Conservation (phyloP, 2,329 filamentous ascomycete genomes). For the Exophiala alcalophila region DNA sequence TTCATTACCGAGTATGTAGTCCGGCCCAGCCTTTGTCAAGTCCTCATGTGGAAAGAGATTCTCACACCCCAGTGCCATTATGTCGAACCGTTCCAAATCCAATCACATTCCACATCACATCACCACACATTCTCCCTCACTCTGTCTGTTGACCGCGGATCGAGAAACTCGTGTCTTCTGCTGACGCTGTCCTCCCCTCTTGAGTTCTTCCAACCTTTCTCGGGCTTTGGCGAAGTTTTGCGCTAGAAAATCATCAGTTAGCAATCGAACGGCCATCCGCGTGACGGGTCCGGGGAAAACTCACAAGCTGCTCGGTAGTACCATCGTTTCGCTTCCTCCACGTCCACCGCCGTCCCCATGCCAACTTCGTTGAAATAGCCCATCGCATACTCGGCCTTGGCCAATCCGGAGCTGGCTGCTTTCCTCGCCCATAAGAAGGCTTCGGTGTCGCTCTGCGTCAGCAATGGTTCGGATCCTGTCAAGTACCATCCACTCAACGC, state of each 20-base stretch:
- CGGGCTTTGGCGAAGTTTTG: slow-evolving; percentile 93
- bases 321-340: slow-evolving; percentile 97
- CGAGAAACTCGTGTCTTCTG: slow-evolving; percentile 77
- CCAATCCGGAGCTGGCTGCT: slow-evolving; percentile 78
- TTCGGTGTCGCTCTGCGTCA: slow-evolving; percentile 90
- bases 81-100: no score
- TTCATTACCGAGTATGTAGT: no score
- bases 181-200: slow-evolving; percentile 69
- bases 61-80: no score
- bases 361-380: slow-evolving; percentile 86
- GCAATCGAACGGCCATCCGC: no score
- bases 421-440: slow-evolving; percentile 97
- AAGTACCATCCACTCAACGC: slow-evolving; percentile 90
- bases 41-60: no score
- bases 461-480: slow-evolving; percentile 80
- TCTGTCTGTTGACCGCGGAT: slow-evolving; percentile 75
- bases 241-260: slow-evolving; percentile 51
- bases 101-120: slow-evolving; percentile 71
- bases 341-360: slow-evolving; percentile 78
- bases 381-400: slow-evolving; percentile 97
- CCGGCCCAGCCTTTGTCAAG: no score
- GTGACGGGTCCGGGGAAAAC: no score
- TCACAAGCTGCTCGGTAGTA: slow-evolving; percentile 95
- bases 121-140: slow-evolving; percentile 81
- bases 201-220: slow-evolving; percentile 88